Percentiles rank a stretch among this genome's conserved stretches.
Conservation (phyloP, 192 early-diverging fungal genomes). For the Linnemannia schmuckeri region DNA sequence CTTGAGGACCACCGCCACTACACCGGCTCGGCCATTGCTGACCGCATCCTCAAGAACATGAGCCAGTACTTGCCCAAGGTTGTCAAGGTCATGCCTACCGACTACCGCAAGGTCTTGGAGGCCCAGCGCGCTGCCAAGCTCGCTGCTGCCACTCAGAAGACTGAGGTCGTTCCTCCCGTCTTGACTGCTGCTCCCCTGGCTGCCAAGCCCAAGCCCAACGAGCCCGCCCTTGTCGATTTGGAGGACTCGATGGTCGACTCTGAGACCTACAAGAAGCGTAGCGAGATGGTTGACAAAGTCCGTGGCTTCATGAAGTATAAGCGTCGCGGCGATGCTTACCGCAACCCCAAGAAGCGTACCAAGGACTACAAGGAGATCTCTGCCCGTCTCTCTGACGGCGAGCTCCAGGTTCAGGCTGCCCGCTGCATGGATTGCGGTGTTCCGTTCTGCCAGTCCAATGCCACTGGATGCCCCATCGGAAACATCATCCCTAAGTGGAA, state of each 20-base stretch:
- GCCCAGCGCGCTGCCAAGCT: constrained; percentile 67
- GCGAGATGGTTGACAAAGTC: constrained; percentile 90
- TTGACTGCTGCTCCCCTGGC: constrained; percentile 53
- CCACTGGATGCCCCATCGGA: constrained; percentile 94
- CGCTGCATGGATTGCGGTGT: constrained; percentile 99
- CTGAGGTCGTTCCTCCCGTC: constrained; percentile 43
- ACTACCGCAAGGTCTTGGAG: constrained; percentile 88
- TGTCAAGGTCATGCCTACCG: constrained; percentile 94
- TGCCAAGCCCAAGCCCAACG: constrained; percentile 58
- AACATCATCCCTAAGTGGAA: constrained; percentile 99
- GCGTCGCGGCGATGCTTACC: constrained; percentile 89
- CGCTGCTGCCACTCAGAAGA: constrained; percentile 26
- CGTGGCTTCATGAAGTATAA: constrained; percentile 96
- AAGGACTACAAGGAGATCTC: constrained; percentile 97
- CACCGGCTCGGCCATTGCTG: constrained; percentile 87
- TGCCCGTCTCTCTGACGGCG: constrained; percentile 81
- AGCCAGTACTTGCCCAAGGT: constrained; percentile 80
- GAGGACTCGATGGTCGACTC: constrained; percentile 92
- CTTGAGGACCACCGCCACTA: constrained; percentile 85
- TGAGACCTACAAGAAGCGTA: constrained; percentile 75
- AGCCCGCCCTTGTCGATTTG: constrained; percentile 83
- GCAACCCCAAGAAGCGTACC: constrained; percentile 83
- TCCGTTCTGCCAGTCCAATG: constrained; percentile 98
- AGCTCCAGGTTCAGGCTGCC: constrained; percentile 93
- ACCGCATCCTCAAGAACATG: constrained; percentile 78